Evolutionary conservation across 805 yeast species (phyloP), one percentile per base, ranked within the genome.

Genomic region (Candida multigemmis): DNA sequence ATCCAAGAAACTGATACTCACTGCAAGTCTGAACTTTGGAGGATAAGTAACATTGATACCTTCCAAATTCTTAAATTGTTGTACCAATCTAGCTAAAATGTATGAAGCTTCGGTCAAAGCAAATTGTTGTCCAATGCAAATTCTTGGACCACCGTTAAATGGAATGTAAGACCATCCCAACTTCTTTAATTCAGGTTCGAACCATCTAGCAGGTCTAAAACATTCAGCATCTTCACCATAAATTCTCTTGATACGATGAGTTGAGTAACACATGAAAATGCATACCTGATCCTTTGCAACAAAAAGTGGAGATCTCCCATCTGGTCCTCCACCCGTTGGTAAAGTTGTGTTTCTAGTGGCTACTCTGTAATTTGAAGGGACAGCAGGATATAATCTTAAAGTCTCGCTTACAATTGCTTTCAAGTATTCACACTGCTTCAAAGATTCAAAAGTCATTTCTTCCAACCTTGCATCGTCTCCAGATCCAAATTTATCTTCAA

Each of bases 51-150:
- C n/a, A n/a, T n/a, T n/a, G n/a, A n/a, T n/a, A n/a, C n/a, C n/a
- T 6, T 21, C 21, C 24, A 54, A 34, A 31, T 45, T 40, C 9
- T 56, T 55, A 37, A 51, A 54, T 31, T 40, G 32, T 34, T 54
- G 60, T 17, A 40, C 28, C 34, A 54, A 40, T 32, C 60, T 41
- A 6, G 40, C 39, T 12, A 52, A 30, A 9, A 48, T 42, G 27
- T 54, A 54, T 4, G 56, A 44, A 12, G 57, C 57, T 34, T 53
- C 60, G 5, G 60, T 54, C 26, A 54, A 48, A 6, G 60, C 61
- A 42, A 53, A 54, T 27, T 54, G 61, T 32, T 54, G 60, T n/a
- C 60, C 60, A 44, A 54, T 48, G 31, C 60, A 54, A 14, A 53
- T 54, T 34, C 60, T 41, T 18, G 60, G 60, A 8, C 60, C 60